Conservation (phyloP, 2,329 filamentous ascomycete genomes). For the Exophiala phaeomuriformis region DNA sequence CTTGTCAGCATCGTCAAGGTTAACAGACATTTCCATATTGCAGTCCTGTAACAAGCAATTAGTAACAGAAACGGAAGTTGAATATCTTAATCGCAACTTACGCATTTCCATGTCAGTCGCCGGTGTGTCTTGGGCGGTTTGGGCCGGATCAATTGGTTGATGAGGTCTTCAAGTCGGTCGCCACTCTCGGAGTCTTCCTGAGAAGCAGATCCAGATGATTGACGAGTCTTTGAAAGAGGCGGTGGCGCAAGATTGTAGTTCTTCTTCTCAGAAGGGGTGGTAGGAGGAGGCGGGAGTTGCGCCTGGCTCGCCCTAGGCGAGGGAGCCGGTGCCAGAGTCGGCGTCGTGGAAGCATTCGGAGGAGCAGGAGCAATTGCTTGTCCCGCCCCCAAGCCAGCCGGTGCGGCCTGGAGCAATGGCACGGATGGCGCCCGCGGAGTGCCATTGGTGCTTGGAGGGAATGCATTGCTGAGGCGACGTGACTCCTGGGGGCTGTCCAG, state of each 20-base stretch:
- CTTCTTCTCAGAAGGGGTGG: conserved; percentile 17
- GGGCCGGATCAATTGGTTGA: conserved; percentile 26
- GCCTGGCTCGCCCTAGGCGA: conserved; percentile 8
- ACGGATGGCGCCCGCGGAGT: conserved; percentile 19
- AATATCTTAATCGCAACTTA: conserved; percentile 12
- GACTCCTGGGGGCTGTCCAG: conserved; percentile 17
- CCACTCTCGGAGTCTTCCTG: conserved; percentile 14
- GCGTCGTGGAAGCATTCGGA: conserved; percentile 3
- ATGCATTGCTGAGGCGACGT: conserved; percentile 20
- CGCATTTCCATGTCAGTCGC: conserved; percentile 27
- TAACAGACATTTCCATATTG: conserved; percentile 25
- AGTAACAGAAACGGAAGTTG: background rate
- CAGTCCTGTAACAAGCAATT: conserved; percentile 21
- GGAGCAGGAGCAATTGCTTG: conserved; percentile 7
- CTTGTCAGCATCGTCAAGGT: conserved; percentile 26
- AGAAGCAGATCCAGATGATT: conserved; percentile 8
- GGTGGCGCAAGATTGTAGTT: conserved; percentile 26
- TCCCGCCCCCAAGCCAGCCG: conserved; percentile 2
- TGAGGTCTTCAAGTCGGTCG: conserved; percentile 27
- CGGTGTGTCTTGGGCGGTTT: conserved; percentile 26
- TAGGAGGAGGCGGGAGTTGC: conserved; percentile 12
- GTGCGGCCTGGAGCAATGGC: conserved; percentile 11
- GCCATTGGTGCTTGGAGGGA: conserved; percentile 16
- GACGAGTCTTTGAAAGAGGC: conserved; percentile 12
- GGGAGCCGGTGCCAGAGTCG: conserved; percentile 9